Percentiles rank a stretch among this genome's conserved stretches.
Evolutionary conservation across 2,329 filamentous ascomycete species (phyloP).

Genomic region (Aspergillus uvarum): DNA sequence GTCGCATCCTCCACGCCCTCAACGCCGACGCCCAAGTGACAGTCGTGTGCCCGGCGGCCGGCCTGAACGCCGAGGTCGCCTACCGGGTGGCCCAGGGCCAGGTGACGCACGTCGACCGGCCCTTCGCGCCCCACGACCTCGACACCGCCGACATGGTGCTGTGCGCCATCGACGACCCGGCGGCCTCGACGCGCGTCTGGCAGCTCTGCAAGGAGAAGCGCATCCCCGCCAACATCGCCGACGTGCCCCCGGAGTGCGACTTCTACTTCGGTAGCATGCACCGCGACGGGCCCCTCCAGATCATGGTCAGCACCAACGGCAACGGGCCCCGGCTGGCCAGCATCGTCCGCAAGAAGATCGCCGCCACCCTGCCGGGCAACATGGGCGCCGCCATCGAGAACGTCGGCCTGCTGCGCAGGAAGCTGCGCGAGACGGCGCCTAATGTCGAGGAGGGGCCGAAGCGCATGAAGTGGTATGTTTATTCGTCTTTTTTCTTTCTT

Average conservation of each 20-base stretch:
- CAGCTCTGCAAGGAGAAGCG: conserved; percentile 83
- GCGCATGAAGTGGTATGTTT: conserved; percentile 78
- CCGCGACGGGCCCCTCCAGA: conserved; percentile 89
- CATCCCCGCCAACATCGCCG: conserved; percentile 91
- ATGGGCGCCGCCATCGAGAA: conserved; percentile 82
- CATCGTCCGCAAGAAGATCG: conserved; percentile 80
- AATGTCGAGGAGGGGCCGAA: conserved; percentile 72
- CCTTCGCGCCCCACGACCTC: conserved; percentile 84
- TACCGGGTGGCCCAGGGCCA: conserved; percentile 74
- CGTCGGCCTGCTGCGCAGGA: conserved; percentile 76
- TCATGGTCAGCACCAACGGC: conserved; percentile 98
- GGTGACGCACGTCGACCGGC: conserved; percentile 76
- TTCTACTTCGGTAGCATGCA: conserved; percentile 98
- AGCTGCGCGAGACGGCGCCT: conserved; percentile 75
- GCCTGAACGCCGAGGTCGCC: conserved; percentile 85
- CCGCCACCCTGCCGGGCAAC: conserved; percentile 70
- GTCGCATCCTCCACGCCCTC: conserved; percentile 88
- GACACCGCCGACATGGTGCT: conserved; percentile 83
- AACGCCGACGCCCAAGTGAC: conserved; percentile 91
- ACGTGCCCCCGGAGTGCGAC: conserved; percentile 94
- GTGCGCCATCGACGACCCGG: conserved; percentile 88
- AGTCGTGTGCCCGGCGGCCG: conserved; percentile 74
- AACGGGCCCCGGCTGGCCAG: conserved; percentile 91
- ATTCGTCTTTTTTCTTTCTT: not conserved
- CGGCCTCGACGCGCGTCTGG: conserved; percentile 87